These are phyloP conservation scores for Mentha longifolia DNA, from an alignment of 257 asterid genomes.

Conservation along the genomic window DNA sequence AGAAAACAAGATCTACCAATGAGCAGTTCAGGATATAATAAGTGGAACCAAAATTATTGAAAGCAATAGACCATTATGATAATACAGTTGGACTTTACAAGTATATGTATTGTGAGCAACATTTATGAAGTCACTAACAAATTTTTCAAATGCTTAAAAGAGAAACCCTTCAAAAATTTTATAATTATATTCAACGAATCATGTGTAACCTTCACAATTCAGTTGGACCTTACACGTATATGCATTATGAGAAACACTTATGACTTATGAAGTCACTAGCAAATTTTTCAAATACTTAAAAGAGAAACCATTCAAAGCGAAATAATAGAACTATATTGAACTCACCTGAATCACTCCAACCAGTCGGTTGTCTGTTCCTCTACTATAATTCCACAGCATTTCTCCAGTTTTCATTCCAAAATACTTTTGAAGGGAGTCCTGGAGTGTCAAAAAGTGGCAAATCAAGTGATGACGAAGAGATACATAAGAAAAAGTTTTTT, in stretches of 20 bases:
- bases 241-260: constrained; percentile 13
- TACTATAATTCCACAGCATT: constrained; percentile 89
- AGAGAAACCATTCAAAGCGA: constrained; percentile 20
- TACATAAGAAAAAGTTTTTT: background rate
- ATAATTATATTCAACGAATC: constrained; percentile 34
- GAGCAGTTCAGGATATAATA: constrained; percentile 7
- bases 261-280: constrained; percentile 5
- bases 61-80: constrained; percentile 8
- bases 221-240: background rate
- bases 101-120: constrained; percentile 7
- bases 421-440: constrained; percentile 95
- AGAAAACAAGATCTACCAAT: constrained; percentile 16
- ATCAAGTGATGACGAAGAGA: constrained; percentile 1
- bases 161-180: constrained; percentile 8
- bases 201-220: constrained; percentile 15
- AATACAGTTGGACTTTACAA: constrained; percentile 2
- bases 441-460: constrained; percentile 36
- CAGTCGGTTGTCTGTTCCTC: constrained; percentile 82
- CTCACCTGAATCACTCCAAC: constrained; percentile 74
- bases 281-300: constrained; percentile 14
- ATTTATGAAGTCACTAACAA: constrained; percentile 2
- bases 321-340: background rate
- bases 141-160: constrained; percentile 6
- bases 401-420: constrained; percentile 90
- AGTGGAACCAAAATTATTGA: constrained; percentile 18